Evolutionary conservation across 768 basidiomycete species (phyloP).

Genomic region (Mycena rebaudengoi): DNA sequence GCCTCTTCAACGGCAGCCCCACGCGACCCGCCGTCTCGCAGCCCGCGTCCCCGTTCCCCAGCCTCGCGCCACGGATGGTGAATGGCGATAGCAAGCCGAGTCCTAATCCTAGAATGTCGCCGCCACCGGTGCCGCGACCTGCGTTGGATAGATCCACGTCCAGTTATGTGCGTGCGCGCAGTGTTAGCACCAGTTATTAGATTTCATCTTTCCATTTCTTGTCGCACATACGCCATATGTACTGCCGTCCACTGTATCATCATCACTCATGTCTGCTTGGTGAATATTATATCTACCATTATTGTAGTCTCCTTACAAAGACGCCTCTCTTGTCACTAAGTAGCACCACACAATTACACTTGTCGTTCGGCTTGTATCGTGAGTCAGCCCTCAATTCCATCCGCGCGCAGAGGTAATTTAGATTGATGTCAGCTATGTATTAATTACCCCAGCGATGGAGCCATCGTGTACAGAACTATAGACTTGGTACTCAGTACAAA

Average conservation of each 20-base stretch:
- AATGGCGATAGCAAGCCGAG: not conserved
- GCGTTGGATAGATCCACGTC: not conserved
- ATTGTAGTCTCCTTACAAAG: too few relatives aligned
- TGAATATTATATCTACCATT: too few relatives aligned
- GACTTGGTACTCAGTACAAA: too few relatives aligned
- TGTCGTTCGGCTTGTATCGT: too few relatives aligned
- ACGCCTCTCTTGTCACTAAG: too few relatives aligned
- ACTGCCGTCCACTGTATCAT: constrained; percentile 7
- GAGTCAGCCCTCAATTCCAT: too few relatives aligned
- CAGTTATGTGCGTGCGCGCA: constrained; percentile 18
- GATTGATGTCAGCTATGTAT: too few relatives aligned
- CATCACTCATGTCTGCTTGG: not conserved
- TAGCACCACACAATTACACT: too few relatives aligned
- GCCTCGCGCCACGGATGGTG: not conserved
- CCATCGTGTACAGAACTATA: too few relatives aligned
- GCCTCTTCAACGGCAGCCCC: not conserved
- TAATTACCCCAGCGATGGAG: too few relatives aligned
- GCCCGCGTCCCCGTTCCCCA: not conserved
- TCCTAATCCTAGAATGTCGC: constrained; percentile 2
- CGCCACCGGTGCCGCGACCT: constrained; percentile 4
- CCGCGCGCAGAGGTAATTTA: too few relatives aligned
- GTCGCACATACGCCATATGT: not conserved
- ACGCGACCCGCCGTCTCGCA: not conserved
- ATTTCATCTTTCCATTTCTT: not conserved
- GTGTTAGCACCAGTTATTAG: constrained; percentile 16